These are phyloP conservation scores for Rachicladosporium sp. DNA, from an alignment of 2,329 filamentous ascomycete species.

Conservation along the genomic window DNA sequence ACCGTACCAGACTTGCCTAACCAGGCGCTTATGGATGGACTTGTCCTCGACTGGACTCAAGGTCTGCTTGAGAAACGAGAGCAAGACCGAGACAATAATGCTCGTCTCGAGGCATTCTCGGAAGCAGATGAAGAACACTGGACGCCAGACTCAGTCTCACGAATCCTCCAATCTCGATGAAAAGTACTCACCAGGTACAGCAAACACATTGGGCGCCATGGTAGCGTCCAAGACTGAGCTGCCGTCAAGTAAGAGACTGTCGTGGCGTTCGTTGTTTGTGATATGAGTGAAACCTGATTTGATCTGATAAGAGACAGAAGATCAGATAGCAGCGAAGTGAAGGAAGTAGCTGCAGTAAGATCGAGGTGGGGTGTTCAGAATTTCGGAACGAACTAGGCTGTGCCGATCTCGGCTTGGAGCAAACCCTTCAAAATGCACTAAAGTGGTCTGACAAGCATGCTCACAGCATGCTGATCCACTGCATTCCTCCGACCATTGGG, in stretches of 20 bases:
- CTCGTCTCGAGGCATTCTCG: constrained; percentile 72
- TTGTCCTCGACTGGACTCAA: constrained; percentile 53
- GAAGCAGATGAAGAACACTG: constrained; percentile 81
- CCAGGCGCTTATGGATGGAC: constrained; percentile 45
- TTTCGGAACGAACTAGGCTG: no score
- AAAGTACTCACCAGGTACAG: constrained; percentile 47
- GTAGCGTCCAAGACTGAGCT: not conserved
- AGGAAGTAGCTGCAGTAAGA: no score
- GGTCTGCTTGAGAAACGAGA: constrained; percentile 74
- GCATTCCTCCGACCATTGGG: no score
- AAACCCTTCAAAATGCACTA: no score
- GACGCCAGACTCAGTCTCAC: constrained; percentile 1
- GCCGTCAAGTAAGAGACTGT: not conserved
- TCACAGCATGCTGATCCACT: no score
- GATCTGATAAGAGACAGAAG: constrained; percentile 11
- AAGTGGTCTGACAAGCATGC: no score
- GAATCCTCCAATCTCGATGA: not conserved
- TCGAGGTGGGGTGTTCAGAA: no score
- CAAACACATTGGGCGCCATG: constrained; percentile 59
- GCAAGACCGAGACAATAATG: constrained; percentile 76
- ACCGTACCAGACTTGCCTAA: constrained; percentile 53
- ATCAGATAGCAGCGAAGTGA: not conserved
- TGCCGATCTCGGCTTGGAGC: no score
- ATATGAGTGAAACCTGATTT: constrained; percentile 2
- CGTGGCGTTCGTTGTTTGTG: no score